A percentile compares a stretch with the other conserved stretches of the same genome.
Conservation (phyloP, 192 early-diverging fungal species). For the Lobosporangium transversale region DNA sequence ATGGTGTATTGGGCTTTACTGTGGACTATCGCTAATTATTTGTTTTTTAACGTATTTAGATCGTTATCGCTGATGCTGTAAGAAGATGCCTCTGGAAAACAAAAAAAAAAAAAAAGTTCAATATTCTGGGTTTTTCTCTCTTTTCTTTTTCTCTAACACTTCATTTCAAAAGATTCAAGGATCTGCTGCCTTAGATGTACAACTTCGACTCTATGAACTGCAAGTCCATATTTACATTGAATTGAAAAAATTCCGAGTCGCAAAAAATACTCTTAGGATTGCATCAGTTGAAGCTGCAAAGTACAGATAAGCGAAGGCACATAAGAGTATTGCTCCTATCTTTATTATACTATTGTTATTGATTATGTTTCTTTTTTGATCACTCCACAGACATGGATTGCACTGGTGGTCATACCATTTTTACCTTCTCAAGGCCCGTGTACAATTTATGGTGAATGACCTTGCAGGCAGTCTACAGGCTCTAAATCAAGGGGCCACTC, state of each 20-base stretch:
- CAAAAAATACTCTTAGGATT: constrained; percentile 34
- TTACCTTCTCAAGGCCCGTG: constrained; percentile 26
- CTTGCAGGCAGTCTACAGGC: constrained; percentile 27
- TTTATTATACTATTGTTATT: no score
- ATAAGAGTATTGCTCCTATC: no score
- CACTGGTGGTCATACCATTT: constrained; percentile 43
- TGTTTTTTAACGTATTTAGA: constrained; percentile 7
- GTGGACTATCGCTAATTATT: neutral
- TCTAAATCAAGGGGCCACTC: constrained; percentile 26
- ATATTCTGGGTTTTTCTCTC: no score
- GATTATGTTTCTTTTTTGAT: no score
- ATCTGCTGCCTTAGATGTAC: constrained; percentile 21
- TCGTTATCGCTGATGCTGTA: constrained; percentile 23
- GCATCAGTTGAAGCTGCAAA: constrained; percentile 20
- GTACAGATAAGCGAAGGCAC: constrained; percentile 4
- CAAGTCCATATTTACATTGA: constrained; percentile 31
- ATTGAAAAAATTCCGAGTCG: constrained; percentile 21
- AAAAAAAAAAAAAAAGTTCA: no score
- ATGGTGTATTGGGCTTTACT: no score
- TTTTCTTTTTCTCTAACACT: neutral
- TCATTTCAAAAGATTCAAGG: constrained; percentile 30
- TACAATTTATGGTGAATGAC: constrained; percentile 34
- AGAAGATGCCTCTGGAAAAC: neutral
- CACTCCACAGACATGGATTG: constrained; percentile 37
- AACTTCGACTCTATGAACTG: constrained; percentile 38